Base-by-base conservation (phyloP, 192 early-diverging fungal genomes). In the Coemansia sp. region DNA sequence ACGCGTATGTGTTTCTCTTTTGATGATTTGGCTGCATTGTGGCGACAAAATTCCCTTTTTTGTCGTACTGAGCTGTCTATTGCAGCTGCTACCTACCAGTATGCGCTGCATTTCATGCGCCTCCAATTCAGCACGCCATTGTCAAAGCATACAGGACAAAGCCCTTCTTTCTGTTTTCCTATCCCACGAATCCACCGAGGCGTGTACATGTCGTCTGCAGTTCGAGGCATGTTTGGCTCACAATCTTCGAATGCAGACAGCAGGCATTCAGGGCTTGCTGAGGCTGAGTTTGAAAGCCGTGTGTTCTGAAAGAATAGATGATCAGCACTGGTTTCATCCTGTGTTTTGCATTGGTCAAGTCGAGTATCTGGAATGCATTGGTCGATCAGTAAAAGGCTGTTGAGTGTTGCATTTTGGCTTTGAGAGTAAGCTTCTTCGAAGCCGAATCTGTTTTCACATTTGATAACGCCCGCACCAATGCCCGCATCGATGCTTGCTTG, bases 101-200 rank as follows among this genome's bases (percentile, higher is more conserved):
- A 85, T 28, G 84, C 84, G 36, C 82, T 83, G 67, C 76, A 78
- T 60, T 85, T 85, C 72, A 82, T 77, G 48, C 74, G 73, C 34
- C 67, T 71, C 82, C 82, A 83, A 16, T 64, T 70, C 16, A 69
- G 56, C 30, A 61, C 36, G 11, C 77, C 72, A 10, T 48, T 67
- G 38, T 54, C 60, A 50, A 60, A 67, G 60, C 84, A 85, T 1
- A 75, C 51, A 5, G 77, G 75, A 60, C 84, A 85, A n/a, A 85
- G 66, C 28, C 78, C 84, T 48, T 83, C 82, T 51, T 85, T 85
- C 2, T 56, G 64, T 40, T 71, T 70, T 10, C 82, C 77, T 7
- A 81, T 64, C 20, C 79, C 77, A 50, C 84, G 77, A 25, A 76
- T 83, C 75, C 78, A 85, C 48, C 76, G 66, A 16, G 84, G 84